Base-by-base conservation (phyloP, 768 basidiomycete species). In the Dendrothele bispora region DNA sequence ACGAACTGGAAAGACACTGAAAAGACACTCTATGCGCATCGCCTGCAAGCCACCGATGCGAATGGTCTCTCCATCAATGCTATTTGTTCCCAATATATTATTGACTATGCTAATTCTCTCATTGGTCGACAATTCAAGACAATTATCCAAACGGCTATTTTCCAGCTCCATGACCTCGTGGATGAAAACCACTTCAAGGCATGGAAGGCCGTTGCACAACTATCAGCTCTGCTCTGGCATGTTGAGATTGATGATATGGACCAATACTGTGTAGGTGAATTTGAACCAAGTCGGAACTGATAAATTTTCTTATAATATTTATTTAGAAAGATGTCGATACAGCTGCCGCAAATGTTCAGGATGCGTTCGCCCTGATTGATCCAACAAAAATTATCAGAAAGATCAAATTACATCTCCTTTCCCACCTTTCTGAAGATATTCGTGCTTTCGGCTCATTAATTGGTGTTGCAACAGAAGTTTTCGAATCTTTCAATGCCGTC, bases 101-200 rank as follows among this genome's bases (percentile, higher is more conserved):
- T 63, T 44, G 56, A 65, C 39, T 67, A 65, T 41, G 48, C 51
- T 1, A 56, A 56, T 41, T 57, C 56, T 0, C 55, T 68, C 4
- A 55, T 66, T 28, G 64, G 64, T 1, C 49, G 49, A 14, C 65
- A 67, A 20, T 55, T 67, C 44, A 65, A 66, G 42, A 58, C 54
- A 3, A 14, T 69, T 0, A 47, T 48, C 1, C 65, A 69, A 49
- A 48, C 54, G 10, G 50, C 37, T 12, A 39, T 57, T n/a, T 68
- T 67, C 32, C 60, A 64, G 37, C 30, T 67, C 0, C 49, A 62
- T 20, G 56, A 60, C 3, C 52, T 70, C 2, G 52, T 64, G 1
- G 49, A 48, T 0, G 14, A 49, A 0, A 40, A 17, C 3, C 61
- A 61, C 3, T 49, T 66, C 7, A 26, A 53, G 4, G 49, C 38